These are phyloP conservation scores for Lathyrus aphaca DNA, from an alignment of 306 rosid species.

Conservation along the genomic window DNA sequence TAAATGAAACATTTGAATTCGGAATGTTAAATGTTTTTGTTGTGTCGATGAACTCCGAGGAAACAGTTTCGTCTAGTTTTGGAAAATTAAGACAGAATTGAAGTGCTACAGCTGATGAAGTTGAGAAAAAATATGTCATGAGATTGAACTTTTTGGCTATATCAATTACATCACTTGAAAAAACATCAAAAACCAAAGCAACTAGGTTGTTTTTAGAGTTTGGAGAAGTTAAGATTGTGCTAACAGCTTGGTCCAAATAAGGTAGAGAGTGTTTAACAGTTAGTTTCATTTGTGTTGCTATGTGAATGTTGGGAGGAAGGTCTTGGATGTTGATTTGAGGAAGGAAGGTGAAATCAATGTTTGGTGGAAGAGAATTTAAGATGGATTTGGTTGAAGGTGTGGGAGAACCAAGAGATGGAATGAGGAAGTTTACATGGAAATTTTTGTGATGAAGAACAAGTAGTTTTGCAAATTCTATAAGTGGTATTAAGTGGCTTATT, in stretches of 20 bases:
- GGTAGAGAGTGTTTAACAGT: neutral
- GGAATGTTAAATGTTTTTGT: neutral
- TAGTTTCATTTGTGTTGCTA: neutral
- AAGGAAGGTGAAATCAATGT: neutral
- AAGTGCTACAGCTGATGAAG: neutral
- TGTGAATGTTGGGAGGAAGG: neutral
- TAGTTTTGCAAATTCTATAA: constrained; percentile 3
- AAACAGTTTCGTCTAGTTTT: neutral
- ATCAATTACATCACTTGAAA: neutral
- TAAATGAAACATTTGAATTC: neutral
- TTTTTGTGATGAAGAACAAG: neutral
- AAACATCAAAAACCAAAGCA: neutral
- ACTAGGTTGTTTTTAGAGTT: neutral
- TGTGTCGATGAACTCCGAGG: neutral
- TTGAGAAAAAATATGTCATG: neutral
- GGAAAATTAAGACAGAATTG: neutral
- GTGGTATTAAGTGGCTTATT: neutral
- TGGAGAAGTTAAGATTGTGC: neutral
- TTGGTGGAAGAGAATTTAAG: constrained; percentile 5
- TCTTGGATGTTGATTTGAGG: constrained; percentile 11
- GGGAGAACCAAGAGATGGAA: neutral
- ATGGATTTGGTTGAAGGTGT: neutral
- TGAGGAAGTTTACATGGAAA: neutral
- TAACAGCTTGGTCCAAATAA: neutral
- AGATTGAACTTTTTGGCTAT: constrained; percentile 8